A percentile compares a stretch with the other conserved stretches of the same genome.
phyloP scores from a whole-genome alignment of 257 asterid species.

The Solanum infundibuliforme region DNA sequence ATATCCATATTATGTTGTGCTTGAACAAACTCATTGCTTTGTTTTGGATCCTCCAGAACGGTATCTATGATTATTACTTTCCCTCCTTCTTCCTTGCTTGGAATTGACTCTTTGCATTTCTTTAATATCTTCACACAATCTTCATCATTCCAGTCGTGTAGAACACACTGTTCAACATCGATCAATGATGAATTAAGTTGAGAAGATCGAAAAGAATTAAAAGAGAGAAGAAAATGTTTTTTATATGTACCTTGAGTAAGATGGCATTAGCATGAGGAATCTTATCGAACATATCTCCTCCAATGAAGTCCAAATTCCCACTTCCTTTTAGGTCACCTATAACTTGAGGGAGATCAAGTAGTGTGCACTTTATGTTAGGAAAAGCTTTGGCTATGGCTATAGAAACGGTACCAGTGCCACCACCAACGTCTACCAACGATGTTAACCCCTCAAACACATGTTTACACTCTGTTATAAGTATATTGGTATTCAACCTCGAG shows the following conservation, averaged over 20 bases:
- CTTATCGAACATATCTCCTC: background rate
- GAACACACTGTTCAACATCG: background rate
- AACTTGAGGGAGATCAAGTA: background rate
- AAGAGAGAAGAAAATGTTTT: background rate
- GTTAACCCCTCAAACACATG: background rate
- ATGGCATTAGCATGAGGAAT: background rate
- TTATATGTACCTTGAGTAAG: background rate
- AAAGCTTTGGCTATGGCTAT: background rate
- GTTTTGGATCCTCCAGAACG: background rate
- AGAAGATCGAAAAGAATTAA: background rate
- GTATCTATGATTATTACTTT: background rate
- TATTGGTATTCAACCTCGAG: background rate
- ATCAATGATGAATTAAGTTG: background rate
- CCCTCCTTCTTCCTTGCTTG: background rate
- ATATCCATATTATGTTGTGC: background rate
- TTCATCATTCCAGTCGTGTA: background rate
- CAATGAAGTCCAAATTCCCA: background rate
- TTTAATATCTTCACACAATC: background rate
- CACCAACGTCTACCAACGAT: background rate
- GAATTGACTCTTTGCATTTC: background rate
- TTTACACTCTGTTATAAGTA: background rate
- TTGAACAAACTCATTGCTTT: background rate
- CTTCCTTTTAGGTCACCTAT: background rate
- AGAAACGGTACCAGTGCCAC: background rate
- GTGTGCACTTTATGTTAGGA: background rate